A percentile compares a stretch with the other conserved stretches of the same genome.
Evolutionary conservation across 371 early-diverging fungal genomes (phyloP).

Genomic region (Apophysomyces sp.): DNA sequence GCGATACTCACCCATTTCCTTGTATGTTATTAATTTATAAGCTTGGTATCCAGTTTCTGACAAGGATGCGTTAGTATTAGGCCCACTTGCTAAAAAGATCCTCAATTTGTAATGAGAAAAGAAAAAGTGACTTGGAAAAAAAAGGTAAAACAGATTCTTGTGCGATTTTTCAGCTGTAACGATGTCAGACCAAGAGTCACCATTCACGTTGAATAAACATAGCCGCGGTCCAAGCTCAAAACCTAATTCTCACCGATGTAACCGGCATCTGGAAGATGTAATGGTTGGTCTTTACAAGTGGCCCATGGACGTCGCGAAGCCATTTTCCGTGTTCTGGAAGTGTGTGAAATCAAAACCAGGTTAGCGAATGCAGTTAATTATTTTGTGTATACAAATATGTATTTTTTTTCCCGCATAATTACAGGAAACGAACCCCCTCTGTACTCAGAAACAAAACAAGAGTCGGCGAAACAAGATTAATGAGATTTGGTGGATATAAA

Average conservation of each 20-base stretch:
- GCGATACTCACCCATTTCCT: no score
- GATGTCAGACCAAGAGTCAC: slow-evolving; percentile 5
- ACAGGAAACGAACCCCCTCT: not conserved
- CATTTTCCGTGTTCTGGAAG: slow-evolving; percentile 33
- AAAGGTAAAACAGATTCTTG: no score
- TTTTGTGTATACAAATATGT: not conserved
- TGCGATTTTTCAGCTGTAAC: no score
- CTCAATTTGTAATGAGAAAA: no score
- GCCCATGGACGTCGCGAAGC: slow-evolving; percentile 49
- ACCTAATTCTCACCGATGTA: slow-evolving; percentile 41
- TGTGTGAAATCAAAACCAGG: slow-evolving; percentile 38
- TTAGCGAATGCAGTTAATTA: not conserved
- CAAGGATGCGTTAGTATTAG: no score
- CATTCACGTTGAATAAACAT: slow-evolving; percentile 24
- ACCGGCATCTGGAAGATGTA: slow-evolving; percentile 47
- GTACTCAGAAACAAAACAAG: not conserved
- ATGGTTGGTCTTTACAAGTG: slow-evolving; percentile 38
- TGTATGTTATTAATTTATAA: no score
- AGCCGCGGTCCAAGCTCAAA: slow-evolving; percentile 22
- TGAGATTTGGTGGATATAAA: not conserved
- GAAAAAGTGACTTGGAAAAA: no score
- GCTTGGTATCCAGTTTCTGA: no score
- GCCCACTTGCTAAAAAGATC: no score
- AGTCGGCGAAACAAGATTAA: not conserved
- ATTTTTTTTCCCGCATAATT: no score